Conservation (phyloP, 1,284 basidiomycete genomes). For the Athelia psychrophila region DNA sequence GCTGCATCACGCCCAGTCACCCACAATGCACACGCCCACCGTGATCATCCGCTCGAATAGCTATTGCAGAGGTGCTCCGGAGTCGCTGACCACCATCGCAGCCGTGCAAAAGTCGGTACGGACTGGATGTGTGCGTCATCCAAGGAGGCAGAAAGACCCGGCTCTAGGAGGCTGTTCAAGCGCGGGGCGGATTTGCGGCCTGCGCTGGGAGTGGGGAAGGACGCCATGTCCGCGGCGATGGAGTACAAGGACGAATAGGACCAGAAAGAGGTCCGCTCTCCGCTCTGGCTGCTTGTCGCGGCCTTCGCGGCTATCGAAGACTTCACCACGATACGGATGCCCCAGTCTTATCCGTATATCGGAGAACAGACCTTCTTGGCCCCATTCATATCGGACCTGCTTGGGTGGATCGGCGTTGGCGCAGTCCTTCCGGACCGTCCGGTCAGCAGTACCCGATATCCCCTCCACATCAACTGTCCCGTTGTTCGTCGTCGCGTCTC, state of each 20-base stretch:
- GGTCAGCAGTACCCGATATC: conserved; percentile 84
- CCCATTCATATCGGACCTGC: conserved; percentile 92
- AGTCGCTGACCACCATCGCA: too few relatives aligned
- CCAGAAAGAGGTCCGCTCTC: conserved; percentile 86
- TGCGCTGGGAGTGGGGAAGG: conserved; percentile 96
- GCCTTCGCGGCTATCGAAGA: conserved; percentile 90
- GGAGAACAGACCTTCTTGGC: conserved; percentile 71
- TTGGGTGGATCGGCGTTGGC: conserved; percentile 77
- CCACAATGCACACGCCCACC: conserved; percentile 72
- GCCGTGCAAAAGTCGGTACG: too few relatives aligned
- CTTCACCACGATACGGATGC: conserved; percentile 89
- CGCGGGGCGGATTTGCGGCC: conserved; percentile 94
- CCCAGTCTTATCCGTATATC: conserved; percentile 92
- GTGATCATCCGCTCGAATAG: too few relatives aligned
- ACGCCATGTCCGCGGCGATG: conserved; percentile 99
- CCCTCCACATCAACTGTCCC: conserved; percentile 77
- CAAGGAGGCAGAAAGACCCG: too few relatives aligned
- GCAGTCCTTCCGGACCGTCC: too few relatives aligned
- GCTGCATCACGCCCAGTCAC: conserved; percentile 93
- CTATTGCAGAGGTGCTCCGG: too few relatives aligned
- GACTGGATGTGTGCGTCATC: too few relatives aligned
- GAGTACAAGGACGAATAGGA: conserved; percentile 82
- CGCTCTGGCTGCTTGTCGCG: conserved; percentile 91
- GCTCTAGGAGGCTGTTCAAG: conserved; percentile 90
- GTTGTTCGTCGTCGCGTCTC: conserved; percentile 80